Percentiles rank a stretch among this genome's conserved stretches.
Conservation (phyloP, 768 basidiomycete species). For the Kwoniella europaea region DNA sequence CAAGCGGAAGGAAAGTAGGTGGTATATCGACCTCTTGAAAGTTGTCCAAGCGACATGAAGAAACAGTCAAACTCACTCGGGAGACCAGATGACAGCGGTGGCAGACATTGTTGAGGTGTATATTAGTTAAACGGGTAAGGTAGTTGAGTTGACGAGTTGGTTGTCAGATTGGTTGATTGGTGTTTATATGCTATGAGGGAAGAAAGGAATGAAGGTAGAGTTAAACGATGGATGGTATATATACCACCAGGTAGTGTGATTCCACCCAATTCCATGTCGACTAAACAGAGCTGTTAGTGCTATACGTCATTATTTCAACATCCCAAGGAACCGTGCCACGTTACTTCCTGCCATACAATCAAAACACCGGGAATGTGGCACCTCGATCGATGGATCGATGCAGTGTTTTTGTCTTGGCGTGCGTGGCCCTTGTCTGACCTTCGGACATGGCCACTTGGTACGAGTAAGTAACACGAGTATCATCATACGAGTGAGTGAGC, state of each 20-base stretch:
- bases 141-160: background rate
- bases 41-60: too few species aligned
- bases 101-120: slow-evolving; percentile 18
- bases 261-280: background rate
- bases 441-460: background rate
- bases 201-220: background rate
- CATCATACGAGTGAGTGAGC: background rate
- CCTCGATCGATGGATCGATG: background rate
- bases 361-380: background rate
- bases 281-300: background rate
- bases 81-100: slow-evolving; percentile 24
- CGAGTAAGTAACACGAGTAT: too few species aligned
- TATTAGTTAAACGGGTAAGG: background rate
- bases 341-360: background rate
- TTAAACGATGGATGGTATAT: background rate
- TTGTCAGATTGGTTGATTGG: slow-evolving; percentile 4
- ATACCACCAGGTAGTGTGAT: background rate
- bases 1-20: background rate
- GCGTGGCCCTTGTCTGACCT: background rate
- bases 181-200: slow-evolving; percentile 1
- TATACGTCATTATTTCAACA: slow-evolving; percentile 7
- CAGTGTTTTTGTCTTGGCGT: background rate
- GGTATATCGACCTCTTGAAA: too few species aligned
- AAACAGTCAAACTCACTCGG: slow-evolving; percentile 12
- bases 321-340: slow-evolving; percentile 1